Evolutionary conservation across 1,284 basidiomycete species (phyloP).

Genomic region (Cutaneotrichosporon mucoides): DNA sequence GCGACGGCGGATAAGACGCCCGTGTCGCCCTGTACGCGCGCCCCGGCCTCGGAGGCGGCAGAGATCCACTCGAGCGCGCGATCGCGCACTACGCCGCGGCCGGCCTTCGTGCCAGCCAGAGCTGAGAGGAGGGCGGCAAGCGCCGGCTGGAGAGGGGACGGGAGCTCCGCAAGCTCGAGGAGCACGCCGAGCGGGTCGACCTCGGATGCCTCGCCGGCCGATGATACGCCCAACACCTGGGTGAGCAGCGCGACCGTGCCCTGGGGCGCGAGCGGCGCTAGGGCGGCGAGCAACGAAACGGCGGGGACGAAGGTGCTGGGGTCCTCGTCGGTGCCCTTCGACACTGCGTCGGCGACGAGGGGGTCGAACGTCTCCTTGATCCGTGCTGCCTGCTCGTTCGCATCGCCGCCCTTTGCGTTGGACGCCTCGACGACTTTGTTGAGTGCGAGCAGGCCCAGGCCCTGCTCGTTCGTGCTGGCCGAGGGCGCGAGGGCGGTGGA

Average conservation of each 20-base stretch:
- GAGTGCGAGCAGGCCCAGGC: slow-evolving; percentile 11
- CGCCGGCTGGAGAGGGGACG: slow-evolving; percentile 45
- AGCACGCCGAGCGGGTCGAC: slow-evolving; percentile 32
- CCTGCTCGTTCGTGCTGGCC: neutral
- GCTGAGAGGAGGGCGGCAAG: slow-evolving; percentile 68
- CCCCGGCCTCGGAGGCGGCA: slow-evolving; percentile 45
- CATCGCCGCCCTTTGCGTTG: neutral
- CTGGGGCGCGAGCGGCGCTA: slow-evolving; percentile 29
- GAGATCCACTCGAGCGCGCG: slow-evolving; percentile 43
- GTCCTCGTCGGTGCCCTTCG: neutral
- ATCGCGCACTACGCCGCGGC: slow-evolving; percentile 59
- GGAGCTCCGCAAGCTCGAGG: slow-evolving; percentile 42
- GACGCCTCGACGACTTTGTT: slow-evolving; percentile 9
- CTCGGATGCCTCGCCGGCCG: neutral
- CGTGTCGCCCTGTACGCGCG: slow-evolving; percentile 31
- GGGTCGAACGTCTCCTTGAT: slow-evolving; percentile 14
- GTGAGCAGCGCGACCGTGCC: slow-evolving; percentile 26
- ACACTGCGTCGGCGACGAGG: slow-evolving; percentile 12
- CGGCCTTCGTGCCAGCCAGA: slow-evolving; percentile 66
- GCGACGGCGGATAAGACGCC: slow-evolving; percentile 62
- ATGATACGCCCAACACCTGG: slow-evolving; percentile 13
- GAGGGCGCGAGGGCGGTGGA: neutral
- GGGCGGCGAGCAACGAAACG: slow-evolving; percentile 24
- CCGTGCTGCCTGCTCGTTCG: slow-evolving; percentile 1
- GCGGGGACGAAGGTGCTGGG: slow-evolving; percentile 13